phyloP scores from a whole-genome alignment of 1,284 basidiomycete genomes.

The Cryptococcus depauperatus region DNA sequence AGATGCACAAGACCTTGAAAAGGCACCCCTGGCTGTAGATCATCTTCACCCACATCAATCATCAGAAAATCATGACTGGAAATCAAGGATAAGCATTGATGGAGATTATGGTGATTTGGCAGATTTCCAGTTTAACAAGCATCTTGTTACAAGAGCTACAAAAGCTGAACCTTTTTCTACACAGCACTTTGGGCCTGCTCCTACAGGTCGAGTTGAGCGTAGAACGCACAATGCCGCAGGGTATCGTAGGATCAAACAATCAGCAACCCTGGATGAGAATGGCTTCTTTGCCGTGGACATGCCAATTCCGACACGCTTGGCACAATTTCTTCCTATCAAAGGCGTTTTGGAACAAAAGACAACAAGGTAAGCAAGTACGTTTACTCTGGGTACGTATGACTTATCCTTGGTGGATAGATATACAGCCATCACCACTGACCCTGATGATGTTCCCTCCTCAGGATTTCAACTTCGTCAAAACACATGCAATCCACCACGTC shows the following conservation, averaged over 20 bases:
- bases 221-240: conserved; percentile 53
- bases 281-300: conserved; percentile 82
- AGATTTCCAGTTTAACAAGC: background rate
- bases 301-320: conserved; percentile 72
- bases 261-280: conserved; percentile 49
- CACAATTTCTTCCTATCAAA: conserved; percentile 61
- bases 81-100: conserved; percentile 9
- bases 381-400: background rate
- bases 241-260: conserved; percentile 44
- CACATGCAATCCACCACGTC: conserved; percentile 55
- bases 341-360: conserved; percentile 76
- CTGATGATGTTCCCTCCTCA: conserved; percentile 79
- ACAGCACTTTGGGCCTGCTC: conserved; percentile 79
- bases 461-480: conserved; percentile 82
- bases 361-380: conserved; percentile 62
- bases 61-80: background rate
- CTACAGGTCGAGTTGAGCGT: conserved; percentile 63
- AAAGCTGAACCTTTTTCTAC: conserved; percentile 41
- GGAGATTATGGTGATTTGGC: conserved; percentile 23
- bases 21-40: conserved; percentile 21
- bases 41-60: conserved; percentile 1
- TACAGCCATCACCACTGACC: conserved; percentile 85
- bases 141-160: background rate
- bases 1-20: conserved; percentile 22
- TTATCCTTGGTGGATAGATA: too few relatives aligned